These are phyloP conservation scores for Salix purpurea DNA, from an alignment of 345 rosid genomes.

Conservation along the genomic window DNA sequence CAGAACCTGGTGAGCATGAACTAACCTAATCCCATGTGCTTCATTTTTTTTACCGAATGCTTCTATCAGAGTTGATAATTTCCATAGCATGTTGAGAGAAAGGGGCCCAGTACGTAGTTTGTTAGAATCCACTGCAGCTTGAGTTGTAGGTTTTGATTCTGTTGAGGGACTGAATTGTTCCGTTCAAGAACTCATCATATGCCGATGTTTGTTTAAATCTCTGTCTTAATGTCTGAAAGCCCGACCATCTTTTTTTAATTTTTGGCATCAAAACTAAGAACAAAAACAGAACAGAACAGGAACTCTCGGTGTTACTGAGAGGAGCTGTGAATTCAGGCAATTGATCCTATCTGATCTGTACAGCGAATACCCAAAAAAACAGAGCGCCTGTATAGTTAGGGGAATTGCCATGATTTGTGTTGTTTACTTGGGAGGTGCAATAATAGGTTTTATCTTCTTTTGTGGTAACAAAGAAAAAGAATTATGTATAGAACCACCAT, in stretches of 20 bases:
- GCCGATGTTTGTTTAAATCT: neutral
- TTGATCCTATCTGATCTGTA: neutral
- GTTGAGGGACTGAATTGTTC: conserved; percentile 1
- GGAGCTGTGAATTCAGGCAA: neutral
- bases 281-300: neutral
- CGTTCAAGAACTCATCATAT: neutral
- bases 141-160: neutral
- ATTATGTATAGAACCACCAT: conserved; percentile 37
- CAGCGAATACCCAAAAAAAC: too few relatives aligned
- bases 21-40: conserved; percentile 13
- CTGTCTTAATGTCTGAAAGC: neutral
- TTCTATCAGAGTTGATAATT: neutral
- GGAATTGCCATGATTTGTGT: conserved; percentile 15
- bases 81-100: neutral
- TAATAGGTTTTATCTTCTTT: conserved; percentile 29
- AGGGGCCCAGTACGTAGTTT: neutral
- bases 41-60: neutral
- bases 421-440: neutral
- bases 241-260: neutral
- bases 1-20: neutral
- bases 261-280: neutral
- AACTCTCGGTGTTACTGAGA: neutral
- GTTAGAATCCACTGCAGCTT: neutral
- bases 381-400: neutral
- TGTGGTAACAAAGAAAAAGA: conserved; percentile 26